Evolutionary conservation across 2,329 filamentous ascomycete genomes (phyloP).

Genomic region (Fusarium piperis): DNA sequence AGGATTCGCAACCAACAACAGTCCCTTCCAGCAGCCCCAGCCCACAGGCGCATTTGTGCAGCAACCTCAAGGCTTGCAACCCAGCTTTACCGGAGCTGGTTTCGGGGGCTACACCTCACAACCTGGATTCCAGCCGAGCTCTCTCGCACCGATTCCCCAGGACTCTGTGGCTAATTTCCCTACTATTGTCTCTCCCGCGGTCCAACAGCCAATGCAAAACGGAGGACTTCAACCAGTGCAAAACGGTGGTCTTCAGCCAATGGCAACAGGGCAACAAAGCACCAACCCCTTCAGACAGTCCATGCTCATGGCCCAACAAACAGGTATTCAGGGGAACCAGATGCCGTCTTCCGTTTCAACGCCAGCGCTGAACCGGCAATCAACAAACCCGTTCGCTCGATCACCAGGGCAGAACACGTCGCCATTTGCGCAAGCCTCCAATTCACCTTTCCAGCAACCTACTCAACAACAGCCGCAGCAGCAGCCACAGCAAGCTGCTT

Average conservation of each 20-base stretch:
- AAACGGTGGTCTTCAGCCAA: slow-evolving; percentile 36
- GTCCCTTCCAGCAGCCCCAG: slow-evolving; percentile 52
- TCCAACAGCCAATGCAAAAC: slow-evolving; percentile 33
- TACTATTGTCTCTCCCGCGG: slow-evolving; percentile 38
- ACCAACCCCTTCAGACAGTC: slow-evolving; percentile 97
- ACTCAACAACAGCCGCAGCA: slow-evolving; percentile 36
- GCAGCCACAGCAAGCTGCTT: slow-evolving; percentile 48
- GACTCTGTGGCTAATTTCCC: slow-evolving; percentile 55
- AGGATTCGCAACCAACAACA: slow-evolving; percentile 42
- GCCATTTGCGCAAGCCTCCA: slow-evolving; percentile 47
- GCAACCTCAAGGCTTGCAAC: slow-evolving; percentile 55
- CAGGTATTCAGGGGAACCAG: slow-evolving; percentile 52
- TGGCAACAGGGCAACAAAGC: slow-evolving; percentile 50
- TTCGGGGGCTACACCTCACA: slow-evolving; percentile 84
- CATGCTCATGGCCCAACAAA: slow-evolving; percentile 74
- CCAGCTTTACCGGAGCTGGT: slow-evolving; percentile 73
- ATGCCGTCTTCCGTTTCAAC: slow-evolving; percentile 56
- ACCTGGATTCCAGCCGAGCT: slow-evolving; percentile 62
- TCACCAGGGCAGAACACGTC: slow-evolving; percentile 56
- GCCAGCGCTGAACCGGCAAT: slow-evolving; percentile 64
- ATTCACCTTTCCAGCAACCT: slow-evolving; percentile 57
- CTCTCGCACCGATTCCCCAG: slow-evolving; percentile 67
- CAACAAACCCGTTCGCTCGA: slow-evolving; percentile 90
- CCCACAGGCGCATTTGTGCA: slow-evolving; percentile 27
- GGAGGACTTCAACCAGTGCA: slow-evolving; percentile 35